Evolutionary conservation across 2,329 filamentous ascomycete genomes (phyloP).

Genomic region (Ophiosphaerella herpotricha): DNA sequence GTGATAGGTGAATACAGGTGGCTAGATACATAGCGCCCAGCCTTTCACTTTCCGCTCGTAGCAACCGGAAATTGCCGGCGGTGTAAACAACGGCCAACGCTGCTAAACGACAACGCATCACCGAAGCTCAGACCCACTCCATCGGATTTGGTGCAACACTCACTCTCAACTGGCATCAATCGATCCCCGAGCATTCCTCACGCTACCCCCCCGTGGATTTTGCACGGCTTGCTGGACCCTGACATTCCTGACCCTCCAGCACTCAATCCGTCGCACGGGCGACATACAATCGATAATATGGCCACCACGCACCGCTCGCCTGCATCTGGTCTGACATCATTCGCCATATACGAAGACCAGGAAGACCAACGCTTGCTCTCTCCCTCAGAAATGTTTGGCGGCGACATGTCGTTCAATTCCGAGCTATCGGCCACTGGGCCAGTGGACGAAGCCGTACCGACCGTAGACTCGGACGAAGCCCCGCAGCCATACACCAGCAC

Average conservation of each 20-base stretch:
- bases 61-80: conserved; percentile 12
- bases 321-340: conserved; percentile 36
- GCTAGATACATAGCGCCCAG: background rate
- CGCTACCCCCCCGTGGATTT: conserved; percentile 1
- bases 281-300: conserved; percentile 30
- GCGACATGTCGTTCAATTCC: conserved; percentile 39
- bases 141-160: background rate
- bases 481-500: conserved; percentile 38
- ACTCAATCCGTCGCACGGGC: conserved; percentile 20
- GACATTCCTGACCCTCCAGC: conserved; percentile 18
- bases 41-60: background rate
- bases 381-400: conserved; percentile 38
- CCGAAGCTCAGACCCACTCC: conserved; percentile 8
- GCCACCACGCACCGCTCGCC: conserved; percentile 39
- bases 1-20: background rate
- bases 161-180: conserved; percentile 6
- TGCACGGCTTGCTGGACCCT: conserved; percentile 15
- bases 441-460: conserved; percentile 33
- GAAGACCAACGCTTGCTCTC: conserved; percentile 37
- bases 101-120: conserved; percentile 24
- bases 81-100: conserved; percentile 22
- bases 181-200: conserved; percentile 12
- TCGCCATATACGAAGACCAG: conserved; percentile 41
- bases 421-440: conserved; percentile 32
- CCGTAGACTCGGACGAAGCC: conserved; percentile 36